Percentiles rank a stretch among this genome's conserved stretches.
Conservation (phyloP, 306 rosid genomes). For the Rosa rugosa region DNA sequence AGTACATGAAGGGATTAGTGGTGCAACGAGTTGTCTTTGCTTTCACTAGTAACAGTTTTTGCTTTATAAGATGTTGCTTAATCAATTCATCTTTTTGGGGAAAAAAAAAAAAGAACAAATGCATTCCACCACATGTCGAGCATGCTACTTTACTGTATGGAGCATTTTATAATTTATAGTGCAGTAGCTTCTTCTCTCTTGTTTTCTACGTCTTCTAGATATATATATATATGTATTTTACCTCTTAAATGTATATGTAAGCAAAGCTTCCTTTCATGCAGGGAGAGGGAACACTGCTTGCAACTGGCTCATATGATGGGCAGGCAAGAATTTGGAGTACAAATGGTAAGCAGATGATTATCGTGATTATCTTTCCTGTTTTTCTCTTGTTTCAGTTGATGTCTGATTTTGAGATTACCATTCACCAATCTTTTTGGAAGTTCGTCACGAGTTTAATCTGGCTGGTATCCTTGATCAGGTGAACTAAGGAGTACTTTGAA, state of each 20-base stretch:
- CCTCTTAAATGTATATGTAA: background rate
- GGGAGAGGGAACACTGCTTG: constrained; percentile 92
- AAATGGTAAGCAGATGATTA: constrained; percentile 48
- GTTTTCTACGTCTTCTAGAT: background rate
- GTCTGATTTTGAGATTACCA: background rate
- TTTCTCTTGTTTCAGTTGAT: background rate
- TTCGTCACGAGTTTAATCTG: constrained; percentile 9
- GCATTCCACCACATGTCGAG: background rate
- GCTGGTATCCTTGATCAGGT: constrained; percentile 51
- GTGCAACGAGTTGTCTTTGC: background rate
- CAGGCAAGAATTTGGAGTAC: constrained; percentile 95
- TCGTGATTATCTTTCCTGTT: background rate
- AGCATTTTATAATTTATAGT: background rate
- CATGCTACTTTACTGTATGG: background rate
- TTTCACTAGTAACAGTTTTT: background rate
- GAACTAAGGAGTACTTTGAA: constrained; percentile 74
- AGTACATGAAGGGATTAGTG: background rate
- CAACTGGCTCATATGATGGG: constrained; percentile 96
- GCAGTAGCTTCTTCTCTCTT: constrained; percentile 1
- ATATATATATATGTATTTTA: too few species aligned
- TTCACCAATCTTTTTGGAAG: background rate
- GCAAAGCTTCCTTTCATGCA: constrained; percentile 20
- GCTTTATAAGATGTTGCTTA: background rate
- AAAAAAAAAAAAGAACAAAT: background rate
- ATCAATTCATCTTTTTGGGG: background rate